Evolutionary conservation across 2,329 filamentous ascomycete species (phyloP).

Genomic region (Botrytis tulipae): DNA sequence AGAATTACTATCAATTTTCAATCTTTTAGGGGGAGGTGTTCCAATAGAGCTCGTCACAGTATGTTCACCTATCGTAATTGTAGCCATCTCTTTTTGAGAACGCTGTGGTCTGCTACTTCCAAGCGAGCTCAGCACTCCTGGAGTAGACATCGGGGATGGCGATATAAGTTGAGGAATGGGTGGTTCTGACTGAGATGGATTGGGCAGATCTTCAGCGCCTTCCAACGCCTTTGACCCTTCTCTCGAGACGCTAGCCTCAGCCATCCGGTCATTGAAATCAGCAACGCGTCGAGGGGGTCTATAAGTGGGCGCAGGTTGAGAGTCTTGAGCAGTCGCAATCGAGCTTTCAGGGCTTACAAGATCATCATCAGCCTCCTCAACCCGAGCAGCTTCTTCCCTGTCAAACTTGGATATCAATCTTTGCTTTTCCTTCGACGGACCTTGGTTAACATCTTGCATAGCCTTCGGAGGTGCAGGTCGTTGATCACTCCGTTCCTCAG

Average conservation of each 20-base stretch:
- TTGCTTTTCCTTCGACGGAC: conserved; percentile 34
- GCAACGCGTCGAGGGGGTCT: conserved; percentile 29
- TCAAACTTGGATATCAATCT: conserved; percentile 31
- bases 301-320: conserved; percentile 20
- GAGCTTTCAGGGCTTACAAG: conserved; percentile 28
- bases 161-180: conserved; percentile 33
- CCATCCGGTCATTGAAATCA: conserved; percentile 37
- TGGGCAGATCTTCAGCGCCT: neutral
- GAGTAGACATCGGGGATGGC: conserved; percentile 29
- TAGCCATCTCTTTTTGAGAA: conserved; percentile 35
- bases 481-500: conserved; percentile 33
- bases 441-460: conserved; percentile 12
- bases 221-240: conserved; percentile 8
- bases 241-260: conserved; percentile 27
- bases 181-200: conserved; percentile 21
- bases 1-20: conserved; percentile 22
- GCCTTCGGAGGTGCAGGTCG: conserved; percentile 9
- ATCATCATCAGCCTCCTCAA: conserved; percentile 21
- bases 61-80: conserved; percentile 39
- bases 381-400: conserved; percentile 27
- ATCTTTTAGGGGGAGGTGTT: conserved; percentile 31
- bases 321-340: conserved; percentile 25
- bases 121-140: conserved; percentile 32
- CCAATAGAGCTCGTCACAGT: conserved; percentile 38
- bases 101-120: conserved; percentile 27